These are phyloP conservation scores for Ziziphus jujuba DNA, from an alignment of 306 rosid species.

Conservation along the genomic window DNA sequence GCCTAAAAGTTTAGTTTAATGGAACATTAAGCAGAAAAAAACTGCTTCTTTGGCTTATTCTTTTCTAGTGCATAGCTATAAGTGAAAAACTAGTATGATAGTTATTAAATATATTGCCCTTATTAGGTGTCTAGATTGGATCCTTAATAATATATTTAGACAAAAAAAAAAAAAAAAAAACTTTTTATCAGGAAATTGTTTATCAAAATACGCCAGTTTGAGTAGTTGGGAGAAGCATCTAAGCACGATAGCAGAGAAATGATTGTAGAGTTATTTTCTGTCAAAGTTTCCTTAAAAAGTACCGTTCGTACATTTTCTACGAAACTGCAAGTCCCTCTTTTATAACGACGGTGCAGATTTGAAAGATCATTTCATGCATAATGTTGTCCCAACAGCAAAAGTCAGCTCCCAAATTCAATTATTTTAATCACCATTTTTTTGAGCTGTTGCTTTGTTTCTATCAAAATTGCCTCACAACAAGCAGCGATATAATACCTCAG, in stretches of 20 bases:
- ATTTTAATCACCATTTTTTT: background rate
- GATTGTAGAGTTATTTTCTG: slow-evolving; percentile 6
- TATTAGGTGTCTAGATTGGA: slow-evolving; percentile 10
- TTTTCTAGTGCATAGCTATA: background rate
- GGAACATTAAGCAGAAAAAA: background rate
- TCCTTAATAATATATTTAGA: slow-evolving; percentile 2
- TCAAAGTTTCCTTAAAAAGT: background rate
- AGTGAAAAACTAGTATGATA: background rate
- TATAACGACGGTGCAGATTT: background rate
- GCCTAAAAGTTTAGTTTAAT: background rate
- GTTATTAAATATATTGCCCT: background rate
- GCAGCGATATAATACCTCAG: background rate
- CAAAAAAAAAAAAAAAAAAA: too few relatives aligned
- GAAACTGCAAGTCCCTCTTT: background rate
- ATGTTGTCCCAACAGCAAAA: background rate
- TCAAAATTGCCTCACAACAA: slow-evolving; percentile 2
- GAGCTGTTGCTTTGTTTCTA: slow-evolving; percentile 11
- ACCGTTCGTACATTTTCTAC: background rate
- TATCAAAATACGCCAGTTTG: background rate
- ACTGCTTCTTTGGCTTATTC: background rate
- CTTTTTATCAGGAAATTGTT: background rate
- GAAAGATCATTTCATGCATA: background rate
- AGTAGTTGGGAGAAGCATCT: slow-evolving; percentile 5
- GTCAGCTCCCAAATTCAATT: too few relatives aligned
- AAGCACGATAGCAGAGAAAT: slow-evolving; percentile 4